Conservation (phyloP, 352 stramenopile genomes). For the Discostella stelligera region DNA sequence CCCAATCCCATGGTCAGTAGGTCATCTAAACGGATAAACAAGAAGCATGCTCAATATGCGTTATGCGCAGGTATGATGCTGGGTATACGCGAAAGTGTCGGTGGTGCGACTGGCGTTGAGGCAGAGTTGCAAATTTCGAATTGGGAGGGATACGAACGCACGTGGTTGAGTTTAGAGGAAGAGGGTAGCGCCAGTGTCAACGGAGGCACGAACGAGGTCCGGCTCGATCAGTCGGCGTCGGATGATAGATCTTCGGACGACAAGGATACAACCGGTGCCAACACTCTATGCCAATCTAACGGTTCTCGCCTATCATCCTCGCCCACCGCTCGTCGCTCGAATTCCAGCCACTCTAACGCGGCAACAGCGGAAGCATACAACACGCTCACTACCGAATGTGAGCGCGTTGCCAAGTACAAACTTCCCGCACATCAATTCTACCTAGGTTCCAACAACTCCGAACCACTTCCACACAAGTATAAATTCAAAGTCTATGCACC, state of each 20-base stretch:
- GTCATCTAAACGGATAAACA: slow-evolving; percentile 64
- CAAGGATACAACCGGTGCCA: not conserved
- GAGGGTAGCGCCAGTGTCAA: not conserved
- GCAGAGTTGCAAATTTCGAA: slow-evolving; percentile 39
- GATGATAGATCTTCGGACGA: not conserved
- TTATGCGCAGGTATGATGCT: slow-evolving; percentile 97
- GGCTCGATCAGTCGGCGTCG: not conserved
- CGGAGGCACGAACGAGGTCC: not conserved
- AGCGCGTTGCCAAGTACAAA: slow-evolving; percentile 63
- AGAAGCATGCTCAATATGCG: slow-evolving; percentile 90
- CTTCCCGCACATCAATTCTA: slow-evolving; percentile 47
- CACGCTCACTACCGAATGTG: slow-evolving; percentile 78
- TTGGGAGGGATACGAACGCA: slow-evolving; percentile 31
- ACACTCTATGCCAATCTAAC: not conserved
- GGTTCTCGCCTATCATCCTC: slow-evolving; percentile 1
- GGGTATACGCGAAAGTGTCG: slow-evolving; percentile 84
- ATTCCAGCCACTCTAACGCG: not conserved
- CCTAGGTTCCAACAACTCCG: slow-evolving; percentile 27
- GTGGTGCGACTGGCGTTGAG: slow-evolving; percentile 43
- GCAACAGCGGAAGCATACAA: slow-evolving; percentile 44
- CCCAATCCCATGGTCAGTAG: slow-evolving; percentile 43
- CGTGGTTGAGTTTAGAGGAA: slow-evolving; percentile 5
- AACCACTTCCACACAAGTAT: slow-evolving; percentile 76
- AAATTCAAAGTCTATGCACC: slow-evolving; percentile 87
- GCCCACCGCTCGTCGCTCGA: not conserved